Conservation (phyloP, 176 grass and related monocot species). For the Raddia guianensis region DNA sequence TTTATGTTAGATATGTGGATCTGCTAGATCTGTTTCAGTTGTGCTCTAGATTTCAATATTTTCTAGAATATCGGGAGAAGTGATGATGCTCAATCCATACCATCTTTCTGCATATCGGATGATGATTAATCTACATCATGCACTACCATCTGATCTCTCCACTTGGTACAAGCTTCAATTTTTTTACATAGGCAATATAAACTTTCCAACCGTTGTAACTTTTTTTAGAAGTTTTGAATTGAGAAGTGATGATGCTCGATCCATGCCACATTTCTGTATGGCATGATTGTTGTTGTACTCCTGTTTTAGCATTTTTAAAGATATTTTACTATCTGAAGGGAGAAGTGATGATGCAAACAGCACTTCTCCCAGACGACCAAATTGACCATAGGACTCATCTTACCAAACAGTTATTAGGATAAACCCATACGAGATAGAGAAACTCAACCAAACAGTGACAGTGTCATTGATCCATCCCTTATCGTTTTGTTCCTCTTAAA, state of each 20-base stretch:
- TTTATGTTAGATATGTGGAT: neutral
- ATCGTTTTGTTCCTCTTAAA: too few relatives aligned
- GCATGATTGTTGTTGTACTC: conserved; percentile 14
- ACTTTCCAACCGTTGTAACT: too few relatives aligned
- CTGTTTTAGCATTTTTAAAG: neutral
- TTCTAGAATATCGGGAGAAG: neutral
- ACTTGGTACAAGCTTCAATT: neutral
- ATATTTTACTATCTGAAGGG: neutral
- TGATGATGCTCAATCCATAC: conserved; percentile 40
- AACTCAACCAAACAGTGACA: too few relatives aligned
- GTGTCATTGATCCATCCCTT: too few relatives aligned
- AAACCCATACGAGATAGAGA: too few relatives aligned
- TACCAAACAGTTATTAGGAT: too few relatives aligned
- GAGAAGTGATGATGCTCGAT: conserved; percentile 39
- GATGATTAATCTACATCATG: conserved; percentile 30
- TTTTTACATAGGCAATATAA: neutral
- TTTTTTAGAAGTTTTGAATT: neutral
- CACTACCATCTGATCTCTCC: conserved; percentile 48
- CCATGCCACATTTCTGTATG: conserved; percentile 29
- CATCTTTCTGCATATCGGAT: conserved; percentile 20
- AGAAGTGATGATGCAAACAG: conserved; percentile 39
- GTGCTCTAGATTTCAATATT: neutral
- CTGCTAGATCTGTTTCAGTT: neutral
- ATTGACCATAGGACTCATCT: too few relatives aligned
- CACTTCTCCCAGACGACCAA: neutral